Percentiles rank a stretch among this genome's conserved stretches.
Conservation (phyloP, 352 stramenopile genomes). For the Phytophthora sansomeana region DNA sequence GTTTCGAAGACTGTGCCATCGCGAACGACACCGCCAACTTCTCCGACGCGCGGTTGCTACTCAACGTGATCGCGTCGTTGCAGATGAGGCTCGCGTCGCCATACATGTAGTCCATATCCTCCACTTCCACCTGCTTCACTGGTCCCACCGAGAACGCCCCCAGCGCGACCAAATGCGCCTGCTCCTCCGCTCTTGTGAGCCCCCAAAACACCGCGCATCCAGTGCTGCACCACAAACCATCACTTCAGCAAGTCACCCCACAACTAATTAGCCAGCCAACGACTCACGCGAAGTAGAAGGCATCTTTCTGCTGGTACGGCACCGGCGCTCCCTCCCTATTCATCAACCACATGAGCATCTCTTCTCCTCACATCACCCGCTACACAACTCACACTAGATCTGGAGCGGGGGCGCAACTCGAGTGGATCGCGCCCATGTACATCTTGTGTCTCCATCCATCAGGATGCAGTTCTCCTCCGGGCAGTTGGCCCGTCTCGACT, state of each 20-base stretch:
- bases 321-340: conserved; percentile 33
- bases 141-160: conserved; percentile 66
- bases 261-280: conserved; percentile 2
- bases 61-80: conserved; percentile 90
- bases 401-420: conserved; percentile 56
- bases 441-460: conserved; percentile 87
- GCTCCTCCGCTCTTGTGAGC: conserved; percentile 80
- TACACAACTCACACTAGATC: conserved; percentile 50
- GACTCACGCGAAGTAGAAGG: conserved; percentile 87
- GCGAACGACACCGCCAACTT: conserved; percentile 94
- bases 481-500: conserved; percentile 78
- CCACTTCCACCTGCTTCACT: conserved; percentile 86
- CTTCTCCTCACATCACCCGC: neutral
- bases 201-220: conserved; percentile 93
- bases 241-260: conserved; percentile 1
- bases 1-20: conserved; percentile 93
- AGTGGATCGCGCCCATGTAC: conserved; percentile 90
- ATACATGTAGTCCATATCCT: conserved; percentile 92
- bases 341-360: conserved; percentile 8
- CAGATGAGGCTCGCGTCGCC: conserved; percentile 68
- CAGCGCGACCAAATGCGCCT: conserved; percentile 74
- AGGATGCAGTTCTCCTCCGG: conserved; percentile 77
- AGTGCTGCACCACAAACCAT: conserved; percentile 43
- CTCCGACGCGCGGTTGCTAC: conserved; percentile 83
- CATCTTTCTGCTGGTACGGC: conserved; percentile 80